Base-by-base conservation (phyloP, 2,329 filamentous ascomycete species). In the Neoarthrinium moseri region DNA sequence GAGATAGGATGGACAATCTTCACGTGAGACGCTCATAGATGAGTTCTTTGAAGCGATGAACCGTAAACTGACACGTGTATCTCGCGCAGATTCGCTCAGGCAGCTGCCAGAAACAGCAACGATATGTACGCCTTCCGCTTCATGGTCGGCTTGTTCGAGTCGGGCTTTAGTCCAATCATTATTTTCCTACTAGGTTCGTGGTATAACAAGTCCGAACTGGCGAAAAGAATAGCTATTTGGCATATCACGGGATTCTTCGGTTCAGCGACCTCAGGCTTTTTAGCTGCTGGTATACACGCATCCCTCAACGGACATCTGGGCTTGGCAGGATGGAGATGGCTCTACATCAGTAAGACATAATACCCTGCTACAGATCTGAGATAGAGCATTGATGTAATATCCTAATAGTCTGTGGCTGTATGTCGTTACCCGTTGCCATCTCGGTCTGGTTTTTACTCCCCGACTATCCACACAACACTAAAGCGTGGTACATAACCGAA, bases 61-160 rank as follows among this genome's bases (percentile, higher is more conserved):
- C n/a, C n/a, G n/a, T n/a, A n/a, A n/a, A n/a, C n/a, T n/a, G n/a
- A n/a, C n/a, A 3, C 12, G 20, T 47, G 47, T 30, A 18, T 51
- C 6, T 17, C 49, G 7, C 59, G 56, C 35, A 67, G 62, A 6
- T 62, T 65, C 36, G 56, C 56, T 6, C 58, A 58, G 46, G 58
- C 60, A 1, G 58, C 53, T 3, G 48, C 56, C 30, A 38, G 45
- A 7, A 57, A 45, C 23, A 44, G 46, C 7, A 38, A 43, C 8
- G 54, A 64, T 24, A 51, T 66, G 24, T 63, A 63, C 21, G 63
- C 56, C 5, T 60, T 64, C 43, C 55, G 63, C 7, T 66, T 66
- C 33, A 34, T 66, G 13, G 49, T 66, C 6, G 63, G 62, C 5
- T 47, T 65, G 17, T 63, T 64, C 23, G 64, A 65, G 45, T 54